Percentiles rank a stretch among this genome's conserved stretches.
phyloP scores from a whole-genome alignment of 257 asterid genomes.

The Ehretia macrophylla region DNA sequence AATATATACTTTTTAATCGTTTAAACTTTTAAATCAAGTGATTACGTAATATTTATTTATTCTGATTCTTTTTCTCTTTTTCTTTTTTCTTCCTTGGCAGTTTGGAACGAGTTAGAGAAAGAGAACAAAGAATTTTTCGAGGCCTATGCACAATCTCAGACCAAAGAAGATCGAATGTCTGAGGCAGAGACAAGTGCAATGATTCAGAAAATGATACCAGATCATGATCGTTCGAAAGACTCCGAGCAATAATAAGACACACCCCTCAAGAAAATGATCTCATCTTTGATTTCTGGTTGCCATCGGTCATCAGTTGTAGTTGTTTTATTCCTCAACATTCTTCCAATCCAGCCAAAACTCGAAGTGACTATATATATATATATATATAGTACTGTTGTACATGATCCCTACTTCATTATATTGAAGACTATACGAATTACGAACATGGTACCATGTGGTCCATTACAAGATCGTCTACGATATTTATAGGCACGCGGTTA shows the following conservation, averaged over 20 bases:
- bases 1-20: too few relatives aligned
- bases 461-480: too few relatives aligned
- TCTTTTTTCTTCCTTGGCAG: constrained; percentile 15
- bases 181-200: constrained; percentile 32
- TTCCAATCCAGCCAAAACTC: constrained; percentile 5
- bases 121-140: constrained; percentile 45
- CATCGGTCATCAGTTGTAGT: background rate
- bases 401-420: too few relatives aligned
- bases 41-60: background rate
- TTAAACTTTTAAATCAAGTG: too few relatives aligned
- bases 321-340: background rate
- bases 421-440: too few relatives aligned
- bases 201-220: constrained; percentile 12
- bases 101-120: constrained; percentile 47
- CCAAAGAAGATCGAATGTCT: constrained; percentile 27
- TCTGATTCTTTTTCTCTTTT: background rate
- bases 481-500: too few relatives aligned
- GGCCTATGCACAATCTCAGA: constrained; percentile 30
- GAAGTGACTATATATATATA: background rate
- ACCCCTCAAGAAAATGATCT: background rate
- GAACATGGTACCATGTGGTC: too few relatives aligned
- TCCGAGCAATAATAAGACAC: constrained; percentile 2
- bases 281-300: constrained; percentile 3
- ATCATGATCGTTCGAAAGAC: constrained; percentile 15
- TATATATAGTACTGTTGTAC: too few relatives aligned